Evolutionary conservation across 2,329 filamentous ascomycete genomes (phyloP), one percentile per base, ranked within the genome.

Genomic region (Hypoxylon sp.): DNA sequence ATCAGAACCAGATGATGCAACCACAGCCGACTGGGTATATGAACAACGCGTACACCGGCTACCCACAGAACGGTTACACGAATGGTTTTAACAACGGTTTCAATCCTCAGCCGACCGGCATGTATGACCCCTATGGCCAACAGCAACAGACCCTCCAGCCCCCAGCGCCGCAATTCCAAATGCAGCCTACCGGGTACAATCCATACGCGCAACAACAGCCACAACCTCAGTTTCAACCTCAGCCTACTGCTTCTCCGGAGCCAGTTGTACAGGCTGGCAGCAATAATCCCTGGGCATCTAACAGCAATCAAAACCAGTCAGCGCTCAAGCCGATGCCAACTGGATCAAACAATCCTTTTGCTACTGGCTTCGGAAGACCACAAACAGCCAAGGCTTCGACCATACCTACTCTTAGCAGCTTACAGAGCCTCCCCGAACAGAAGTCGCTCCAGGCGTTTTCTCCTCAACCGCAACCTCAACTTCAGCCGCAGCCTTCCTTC

Each of bases 281-380:
- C 80, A 97, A 98, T 83, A 99, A 99, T 79, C 96, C 96, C 0
- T 99, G 95, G 93, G 92, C 93, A 25, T 87, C 86, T 30, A 87
- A 84, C 74, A 86, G 85, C 71, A 87, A 87, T 70, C 84, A 88
- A 66, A 79, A 82, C 49, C 84, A 89, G 56, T 87, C 92, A 58
- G 82, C 90, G 1, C 82, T 98, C 70, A 91, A 92, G 78, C 92
- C 94, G 3, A 92, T 94, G 78, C 91, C 93, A 2, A 99, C 96
- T 2, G 96, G 96, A 53, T 98, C 96, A 14, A 99, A 99, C 85
- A 99, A 99, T 79, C 96, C 96, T 2, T 99, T 99, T 77, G 95
- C 96, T 27, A 85, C 88, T 11, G 87, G 91, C n/a, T 89, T 92
- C 76, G 87, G 73, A 82, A 90, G 85, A 77, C 89, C 83, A 77